phyloP scores from a whole-genome alignment of 108 stramenopile species.

The Cyclotella kingstonii region DNA sequence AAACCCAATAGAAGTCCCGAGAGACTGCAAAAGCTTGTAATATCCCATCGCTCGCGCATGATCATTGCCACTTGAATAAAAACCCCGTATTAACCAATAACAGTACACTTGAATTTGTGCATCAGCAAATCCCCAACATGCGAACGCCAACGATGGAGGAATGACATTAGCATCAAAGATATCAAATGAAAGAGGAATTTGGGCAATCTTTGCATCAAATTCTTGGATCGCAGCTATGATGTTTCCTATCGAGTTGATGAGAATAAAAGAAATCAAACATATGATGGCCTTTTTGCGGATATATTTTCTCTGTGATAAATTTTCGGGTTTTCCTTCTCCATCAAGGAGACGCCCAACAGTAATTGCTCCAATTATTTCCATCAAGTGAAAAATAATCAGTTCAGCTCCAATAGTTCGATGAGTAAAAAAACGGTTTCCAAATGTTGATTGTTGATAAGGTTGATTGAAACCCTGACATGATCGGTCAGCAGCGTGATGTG shows the following conservation, averaged over 20 bases:
- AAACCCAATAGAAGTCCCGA: conserved; percentile 41
- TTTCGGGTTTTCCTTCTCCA: not conserved
- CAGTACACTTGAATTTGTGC: conserved; percentile 52
- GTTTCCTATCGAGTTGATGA: conserved; percentile 37
- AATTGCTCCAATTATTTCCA: conserved; percentile 49
- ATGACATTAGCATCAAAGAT: conserved; percentile 16
- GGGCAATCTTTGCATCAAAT: conserved; percentile 13
- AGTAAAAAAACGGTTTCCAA: conserved; percentile 51
- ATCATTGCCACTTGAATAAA: conserved; percentile 33
- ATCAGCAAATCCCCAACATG: conserved; percentile 59
- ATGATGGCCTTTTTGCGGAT: conserved; percentile 16
- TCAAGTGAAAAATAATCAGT: conserved; percentile 47
- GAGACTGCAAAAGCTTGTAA: conserved; percentile 45
- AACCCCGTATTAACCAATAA: conserved; percentile 56
- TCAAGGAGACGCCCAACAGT: conserved; percentile 44
- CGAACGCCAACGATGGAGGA: conserved; percentile 47
- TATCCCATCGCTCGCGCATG: conserved; percentile 46
- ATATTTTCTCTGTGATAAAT: not conserved
- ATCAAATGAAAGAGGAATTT: conserved; percentile 17
- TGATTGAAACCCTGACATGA: conserved; percentile 65
- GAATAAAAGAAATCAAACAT: conserved; percentile 23
- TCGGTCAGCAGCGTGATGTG: too few relatives aligned
- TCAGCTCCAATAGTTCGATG: conserved; percentile 48
- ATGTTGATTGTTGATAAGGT: conserved; percentile 59
- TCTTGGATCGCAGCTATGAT: conserved; percentile 29